A percentile compares a stretch with the other conserved stretches of the same genome.
Conservation (phyloP, 1,139 yeast genomes). For the Suhomyces taliae region DNA sequence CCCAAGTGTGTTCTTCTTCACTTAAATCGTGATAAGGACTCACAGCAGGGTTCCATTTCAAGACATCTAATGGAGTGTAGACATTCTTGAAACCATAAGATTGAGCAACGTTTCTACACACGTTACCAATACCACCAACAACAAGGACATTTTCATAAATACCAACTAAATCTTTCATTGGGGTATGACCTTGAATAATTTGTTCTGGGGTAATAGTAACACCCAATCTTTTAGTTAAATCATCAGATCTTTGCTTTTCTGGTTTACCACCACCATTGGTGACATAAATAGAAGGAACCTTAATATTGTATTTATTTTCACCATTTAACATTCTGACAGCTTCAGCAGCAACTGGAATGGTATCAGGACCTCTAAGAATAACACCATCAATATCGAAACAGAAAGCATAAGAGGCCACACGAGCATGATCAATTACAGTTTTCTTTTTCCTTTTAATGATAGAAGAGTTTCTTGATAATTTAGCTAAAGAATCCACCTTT, state of each 20-base stretch:
- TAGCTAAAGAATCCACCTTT: slow-evolving; percentile 51
- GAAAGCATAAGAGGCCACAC: slow-evolving; percentile 81
- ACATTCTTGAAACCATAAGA: slow-evolving; percentile 76
- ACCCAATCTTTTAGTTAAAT: slow-evolving; percentile 60
- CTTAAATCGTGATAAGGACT: slow-evolving; percentile 76
- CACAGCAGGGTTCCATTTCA: slow-evolving; percentile 85
- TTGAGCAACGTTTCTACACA: slow-evolving; percentile 77
- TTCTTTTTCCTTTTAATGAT: slow-evolving; percentile 52
- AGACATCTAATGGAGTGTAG: slow-evolving; percentile 73
- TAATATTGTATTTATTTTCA: slow-evolving; percentile 72
- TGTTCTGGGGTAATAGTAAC: slow-evolving; percentile 67
- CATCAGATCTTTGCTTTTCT: slow-evolving; percentile 68
- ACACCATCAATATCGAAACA: slow-evolving; percentile 90
- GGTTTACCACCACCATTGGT: slow-evolving; percentile 91
- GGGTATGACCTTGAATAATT: slow-evolving; percentile 87
- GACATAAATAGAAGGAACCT: slow-evolving; percentile 82
- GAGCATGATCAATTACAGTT: slow-evolving; percentile 58
- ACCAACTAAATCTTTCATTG: slow-evolving; percentile 75
- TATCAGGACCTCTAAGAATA: slow-evolving; percentile 73
- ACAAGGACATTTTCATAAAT: slow-evolving; percentile 71
- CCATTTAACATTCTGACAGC: slow-evolving; percentile 74
- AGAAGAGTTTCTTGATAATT: slow-evolving; percentile 53
- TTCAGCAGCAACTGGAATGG: slow-evolving; percentile 72
- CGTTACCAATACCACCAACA: slow-evolving; percentile 82
- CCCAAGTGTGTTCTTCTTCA: slow-evolving; percentile 61